Conservation (phyloP, 768 basidiomycete genomes). For the Amanita molliuscula region DNA sequence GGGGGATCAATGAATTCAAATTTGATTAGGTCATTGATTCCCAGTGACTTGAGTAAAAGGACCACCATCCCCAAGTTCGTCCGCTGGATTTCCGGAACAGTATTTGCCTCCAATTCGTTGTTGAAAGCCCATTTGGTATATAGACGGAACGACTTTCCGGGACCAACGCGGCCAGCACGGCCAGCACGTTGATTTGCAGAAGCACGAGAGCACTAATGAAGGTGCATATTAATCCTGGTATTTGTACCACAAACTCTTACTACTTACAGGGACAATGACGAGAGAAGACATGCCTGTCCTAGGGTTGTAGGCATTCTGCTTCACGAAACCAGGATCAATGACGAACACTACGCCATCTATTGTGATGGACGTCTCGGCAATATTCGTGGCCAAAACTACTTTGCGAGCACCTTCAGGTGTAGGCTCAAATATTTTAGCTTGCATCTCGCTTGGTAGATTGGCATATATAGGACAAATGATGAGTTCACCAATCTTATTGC, state of each 20-base stretch:
- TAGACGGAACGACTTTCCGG: constrained; percentile 95
- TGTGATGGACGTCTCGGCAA: constrained; percentile 99
- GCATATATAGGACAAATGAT: constrained; percentile 98
- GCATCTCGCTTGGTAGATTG: constrained; percentile 98
- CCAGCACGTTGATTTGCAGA: constrained; percentile 97
- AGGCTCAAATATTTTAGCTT: constrained; percentile 98
- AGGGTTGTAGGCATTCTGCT: constrained; percentile 98
- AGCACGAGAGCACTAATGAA: constrained; percentile 78
- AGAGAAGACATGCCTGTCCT: constrained; percentile 97
- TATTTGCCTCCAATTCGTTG: constrained; percentile 95
- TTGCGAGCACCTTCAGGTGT: constrained; percentile 95
- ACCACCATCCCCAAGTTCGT: constrained; percentile 97
- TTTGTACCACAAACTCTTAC: background rate
- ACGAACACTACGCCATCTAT: constrained; percentile 99
- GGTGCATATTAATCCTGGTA: background rate
- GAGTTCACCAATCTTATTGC: constrained; percentile 92
- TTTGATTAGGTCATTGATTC: constrained; percentile 96
- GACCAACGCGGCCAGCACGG: constrained; percentile 94
- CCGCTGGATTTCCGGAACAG: constrained; percentile 97
- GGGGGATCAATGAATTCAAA: constrained; percentile 99
- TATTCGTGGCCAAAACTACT: constrained; percentile 97
- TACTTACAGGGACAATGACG: constrained; percentile 84
- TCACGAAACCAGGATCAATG: constrained; percentile 98
- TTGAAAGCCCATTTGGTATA: constrained; percentile 98
- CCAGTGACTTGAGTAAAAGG: constrained; percentile 87